These are phyloP conservation scores for Forsythia viridissima DNA, from an alignment of 257 asterid species.

Conservation along the genomic window DNA sequence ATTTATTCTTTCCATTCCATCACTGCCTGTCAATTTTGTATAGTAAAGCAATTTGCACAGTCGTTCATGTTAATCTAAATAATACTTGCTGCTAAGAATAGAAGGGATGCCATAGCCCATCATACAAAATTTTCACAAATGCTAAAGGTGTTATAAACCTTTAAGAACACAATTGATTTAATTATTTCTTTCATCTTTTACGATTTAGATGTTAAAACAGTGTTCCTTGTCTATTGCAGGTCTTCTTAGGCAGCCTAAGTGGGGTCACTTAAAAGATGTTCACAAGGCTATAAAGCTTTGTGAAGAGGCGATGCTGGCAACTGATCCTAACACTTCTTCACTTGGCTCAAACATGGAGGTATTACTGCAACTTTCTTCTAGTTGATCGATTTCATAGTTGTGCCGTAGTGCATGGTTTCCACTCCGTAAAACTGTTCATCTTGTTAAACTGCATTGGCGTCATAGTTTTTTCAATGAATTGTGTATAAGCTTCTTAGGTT, in stretches of 20 bases:
- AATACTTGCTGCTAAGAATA: neutral
- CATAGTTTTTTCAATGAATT: neutral
- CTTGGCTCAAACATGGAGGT: constrained; percentile 75
- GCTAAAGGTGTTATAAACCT: neutral
- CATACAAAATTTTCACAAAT: neutral
- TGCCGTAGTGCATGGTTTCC: neutral
- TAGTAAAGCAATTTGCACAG: neutral
- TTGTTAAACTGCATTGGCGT: neutral
- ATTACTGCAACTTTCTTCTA: constrained; percentile 3
- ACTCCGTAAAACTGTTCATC: neutral
- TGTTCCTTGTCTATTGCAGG: constrained; percentile 38
- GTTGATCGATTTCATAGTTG: neutral
- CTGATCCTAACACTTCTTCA: constrained; percentile 67
- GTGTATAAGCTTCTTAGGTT: neutral
- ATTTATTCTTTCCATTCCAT: neutral
- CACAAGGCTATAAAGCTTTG: constrained; percentile 85
- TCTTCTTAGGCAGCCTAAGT: constrained; percentile 71
- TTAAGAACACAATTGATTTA: neutral
- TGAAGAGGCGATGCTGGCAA: constrained; percentile 76
- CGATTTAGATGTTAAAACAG: neutral
- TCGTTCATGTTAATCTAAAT: neutral
- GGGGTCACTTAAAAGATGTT: constrained; percentile 84
- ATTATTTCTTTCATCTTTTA: too few relatives aligned
- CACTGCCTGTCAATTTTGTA: neutral
- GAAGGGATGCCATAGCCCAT: neutral